Evolutionary conservation across 2,329 filamentous ascomycete species (phyloP).

Genomic region (Penicillium decumbens): DNA sequence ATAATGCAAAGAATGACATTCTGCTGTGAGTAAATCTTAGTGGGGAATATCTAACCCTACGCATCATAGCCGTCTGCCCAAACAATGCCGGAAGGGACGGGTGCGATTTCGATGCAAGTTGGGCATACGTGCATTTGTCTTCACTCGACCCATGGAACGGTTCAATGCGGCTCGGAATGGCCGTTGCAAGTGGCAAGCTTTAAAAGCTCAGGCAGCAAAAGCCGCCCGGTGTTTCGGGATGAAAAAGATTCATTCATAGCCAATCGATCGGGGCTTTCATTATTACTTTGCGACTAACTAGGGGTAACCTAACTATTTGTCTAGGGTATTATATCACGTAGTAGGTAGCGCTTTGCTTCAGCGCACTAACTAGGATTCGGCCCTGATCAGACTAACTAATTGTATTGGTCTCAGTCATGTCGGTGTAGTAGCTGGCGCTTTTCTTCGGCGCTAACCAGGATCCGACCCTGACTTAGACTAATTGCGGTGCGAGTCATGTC

Average conservation of each 20-base stretch:
- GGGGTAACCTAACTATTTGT: too few relatives aligned
- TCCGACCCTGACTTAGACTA: too few relatives aligned
- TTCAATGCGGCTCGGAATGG: background rate
- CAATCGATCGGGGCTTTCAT: slow-evolving; percentile 16
- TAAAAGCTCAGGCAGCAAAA: background rate
- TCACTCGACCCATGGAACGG: background rate
- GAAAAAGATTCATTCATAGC: slow-evolving; percentile 20
- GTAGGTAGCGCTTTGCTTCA: too few relatives aligned
- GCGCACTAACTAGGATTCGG: too few relatives aligned
- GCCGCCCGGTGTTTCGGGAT: slow-evolving; percentile 2
- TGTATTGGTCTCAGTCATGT: background rate
- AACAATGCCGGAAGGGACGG: background rate
- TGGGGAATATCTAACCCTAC: background rate
- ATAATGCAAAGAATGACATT: background rate
- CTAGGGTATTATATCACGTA: too few relatives aligned
- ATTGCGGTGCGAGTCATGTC: too few relatives aligned
- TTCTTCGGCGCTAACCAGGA: too few relatives aligned
- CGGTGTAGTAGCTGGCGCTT: background rate
- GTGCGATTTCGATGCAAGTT: background rate
- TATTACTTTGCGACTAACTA: too few relatives aligned
- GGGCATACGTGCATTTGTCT: background rate
- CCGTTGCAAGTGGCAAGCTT: background rate
- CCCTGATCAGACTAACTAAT: too few relatives aligned
- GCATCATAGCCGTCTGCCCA: background rate
- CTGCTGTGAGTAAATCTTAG: background rate